phyloP scores from a whole-genome alignment of 2,329 filamentous ascomycete genomes.

The Hypocrella siamensis region DNA sequence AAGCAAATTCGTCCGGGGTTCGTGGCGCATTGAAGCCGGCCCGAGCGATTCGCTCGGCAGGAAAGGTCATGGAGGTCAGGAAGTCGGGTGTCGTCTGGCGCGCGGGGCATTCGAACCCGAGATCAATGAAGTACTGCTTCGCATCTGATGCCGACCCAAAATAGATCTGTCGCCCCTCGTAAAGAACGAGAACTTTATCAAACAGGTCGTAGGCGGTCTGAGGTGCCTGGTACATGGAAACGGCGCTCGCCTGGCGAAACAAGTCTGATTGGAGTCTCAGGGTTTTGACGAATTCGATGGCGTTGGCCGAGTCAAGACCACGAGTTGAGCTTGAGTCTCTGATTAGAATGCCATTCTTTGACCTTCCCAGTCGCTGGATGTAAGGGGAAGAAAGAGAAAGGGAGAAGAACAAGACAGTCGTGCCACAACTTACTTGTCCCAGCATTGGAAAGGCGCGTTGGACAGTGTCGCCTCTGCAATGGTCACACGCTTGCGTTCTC shows the following conservation, averaged over 20 bases:
- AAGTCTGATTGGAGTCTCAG: slow-evolving; percentile 52
- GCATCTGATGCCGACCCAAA: slow-evolving; percentile 45
- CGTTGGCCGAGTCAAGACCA: slow-evolving; percentile 61
- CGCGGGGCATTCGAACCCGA: slow-evolving; percentile 51
- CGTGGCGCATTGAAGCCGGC: slow-evolving; percentile 39
- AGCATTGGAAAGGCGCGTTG: slow-evolving; percentile 44
- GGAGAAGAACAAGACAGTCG: too few species aligned
- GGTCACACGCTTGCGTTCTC: slow-evolving; percentile 54
- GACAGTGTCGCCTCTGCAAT: slow-evolving; percentile 47
- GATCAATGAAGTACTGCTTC: slow-evolving; percentile 47
- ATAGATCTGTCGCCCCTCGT: slow-evolving; percentile 47
- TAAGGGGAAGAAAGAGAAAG: too few species aligned
- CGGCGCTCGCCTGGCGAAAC: slow-evolving; percentile 47
- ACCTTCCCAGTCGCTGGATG: too few species aligned
- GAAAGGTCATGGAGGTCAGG: slow-evolving; percentile 52
- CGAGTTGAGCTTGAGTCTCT: too few species aligned
- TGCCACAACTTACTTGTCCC: too few species aligned
- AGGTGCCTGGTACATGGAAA: slow-evolving; percentile 61
- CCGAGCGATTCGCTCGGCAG: slow-evolving; percentile 38
- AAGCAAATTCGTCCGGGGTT: slow-evolving; percentile 46
- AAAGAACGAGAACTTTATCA: slow-evolving; percentile 42
- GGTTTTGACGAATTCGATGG: slow-evolving; percentile 59
- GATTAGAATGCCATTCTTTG: too few species aligned
- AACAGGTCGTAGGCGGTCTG: slow-evolving; percentile 49
- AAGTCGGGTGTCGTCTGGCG: slow-evolving; percentile 58